phyloP scores from a whole-genome alignment of 1,284 basidiomycete species.

The Ceratobasidium sp. region DNA sequence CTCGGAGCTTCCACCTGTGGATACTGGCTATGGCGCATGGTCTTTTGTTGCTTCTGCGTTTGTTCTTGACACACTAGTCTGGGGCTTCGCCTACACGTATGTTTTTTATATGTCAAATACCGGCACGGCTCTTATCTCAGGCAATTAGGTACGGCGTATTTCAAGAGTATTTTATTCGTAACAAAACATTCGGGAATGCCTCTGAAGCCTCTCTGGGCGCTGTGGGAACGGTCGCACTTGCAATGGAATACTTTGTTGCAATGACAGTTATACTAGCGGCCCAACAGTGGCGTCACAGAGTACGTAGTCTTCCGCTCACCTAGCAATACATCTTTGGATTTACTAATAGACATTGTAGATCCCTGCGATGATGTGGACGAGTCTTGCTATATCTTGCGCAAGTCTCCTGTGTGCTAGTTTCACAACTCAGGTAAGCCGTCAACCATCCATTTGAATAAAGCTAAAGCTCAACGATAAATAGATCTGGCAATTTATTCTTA shows the following conservation, averaged over 20 bases:
- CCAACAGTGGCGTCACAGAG: slow-evolving; percentile 31
- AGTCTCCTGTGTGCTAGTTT: slow-evolving; percentile 39
- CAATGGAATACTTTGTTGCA: slow-evolving; percentile 37
- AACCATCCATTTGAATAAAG: neutral
- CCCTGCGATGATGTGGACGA: slow-evolving; percentile 14
- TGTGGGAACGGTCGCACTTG: slow-evolving; percentile 40
- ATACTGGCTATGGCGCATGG: slow-evolving; percentile 37
- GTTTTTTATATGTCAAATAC: slow-evolving; percentile 39
- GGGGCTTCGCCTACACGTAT: slow-evolving; percentile 38
- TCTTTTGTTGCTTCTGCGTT: slow-evolving; percentile 30
- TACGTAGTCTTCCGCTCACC: neutral
- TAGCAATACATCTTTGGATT: neutral
- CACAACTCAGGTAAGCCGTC: slow-evolving; percentile 35
- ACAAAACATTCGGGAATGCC: slow-evolving; percentile 39
- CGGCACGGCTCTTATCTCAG: no score
- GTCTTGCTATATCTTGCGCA: slow-evolving; percentile 27
- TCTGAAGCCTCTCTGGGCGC: slow-evolving; percentile 39
- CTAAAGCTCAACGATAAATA: no score
- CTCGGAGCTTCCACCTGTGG: slow-evolving; percentile 35
- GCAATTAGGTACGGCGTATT: slow-evolving; percentile 45
- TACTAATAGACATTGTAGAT: neutral
- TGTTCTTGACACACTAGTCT: slow-evolving; percentile 34
- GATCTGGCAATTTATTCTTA: slow-evolving; percentile 36
- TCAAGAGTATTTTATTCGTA: slow-evolving; percentile 46
- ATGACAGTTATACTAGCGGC: slow-evolving; percentile 30